These are phyloP conservation scores for Yarrowia sp. DNA, from an alignment of 805 yeast genomes.

Conservation along the genomic window DNA sequence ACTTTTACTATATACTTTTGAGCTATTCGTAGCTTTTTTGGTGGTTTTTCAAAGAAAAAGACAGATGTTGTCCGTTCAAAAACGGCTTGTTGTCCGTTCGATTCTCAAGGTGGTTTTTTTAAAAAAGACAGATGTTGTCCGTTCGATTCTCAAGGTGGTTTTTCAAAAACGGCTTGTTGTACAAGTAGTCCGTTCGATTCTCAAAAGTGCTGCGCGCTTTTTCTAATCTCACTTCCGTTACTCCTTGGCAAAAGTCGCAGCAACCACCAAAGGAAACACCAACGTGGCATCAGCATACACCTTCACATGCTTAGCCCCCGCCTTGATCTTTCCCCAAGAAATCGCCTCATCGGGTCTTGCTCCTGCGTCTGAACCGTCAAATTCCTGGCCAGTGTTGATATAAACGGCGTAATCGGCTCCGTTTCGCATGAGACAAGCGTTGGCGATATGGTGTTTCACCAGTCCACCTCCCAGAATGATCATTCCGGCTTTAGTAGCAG, in stretches of 20 bases:
- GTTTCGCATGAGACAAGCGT: constrained; percentile 98
- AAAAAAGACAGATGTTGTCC: too few species aligned
- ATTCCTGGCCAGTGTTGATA: constrained; percentile 98
- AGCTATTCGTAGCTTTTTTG: too few species aligned
- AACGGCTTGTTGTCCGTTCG: too few species aligned
- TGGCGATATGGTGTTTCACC: constrained; percentile 95
- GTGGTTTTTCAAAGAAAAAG: too few species aligned
- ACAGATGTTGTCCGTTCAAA: too few species aligned
- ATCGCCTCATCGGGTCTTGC: constrained; percentile 99
- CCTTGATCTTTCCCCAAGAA: constrained; percentile 98
- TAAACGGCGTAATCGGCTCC: constrained; percentile 98
- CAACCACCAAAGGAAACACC: constrained; percentile 95
- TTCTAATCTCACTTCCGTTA: not conserved
- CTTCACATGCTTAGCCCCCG: constrained; percentile 89
- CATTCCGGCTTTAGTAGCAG: constrained; percentile 94
- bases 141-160: too few species aligned
- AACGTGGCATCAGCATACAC: constrained; percentile 94
- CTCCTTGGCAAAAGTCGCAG: constrained; percentile 86
- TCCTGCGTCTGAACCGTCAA: constrained; percentile 98
- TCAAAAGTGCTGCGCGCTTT: too few species aligned
- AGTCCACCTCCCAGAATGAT: constrained; percentile 95
- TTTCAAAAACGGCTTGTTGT: too few species aligned
- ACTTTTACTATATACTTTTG: too few species aligned
- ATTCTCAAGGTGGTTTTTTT: too few species aligned
- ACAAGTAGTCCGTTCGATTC: too few species aligned